phyloP scores from a whole-genome alignment of 1,139 yeast species.

The Pneumocystis carinii region DNA sequence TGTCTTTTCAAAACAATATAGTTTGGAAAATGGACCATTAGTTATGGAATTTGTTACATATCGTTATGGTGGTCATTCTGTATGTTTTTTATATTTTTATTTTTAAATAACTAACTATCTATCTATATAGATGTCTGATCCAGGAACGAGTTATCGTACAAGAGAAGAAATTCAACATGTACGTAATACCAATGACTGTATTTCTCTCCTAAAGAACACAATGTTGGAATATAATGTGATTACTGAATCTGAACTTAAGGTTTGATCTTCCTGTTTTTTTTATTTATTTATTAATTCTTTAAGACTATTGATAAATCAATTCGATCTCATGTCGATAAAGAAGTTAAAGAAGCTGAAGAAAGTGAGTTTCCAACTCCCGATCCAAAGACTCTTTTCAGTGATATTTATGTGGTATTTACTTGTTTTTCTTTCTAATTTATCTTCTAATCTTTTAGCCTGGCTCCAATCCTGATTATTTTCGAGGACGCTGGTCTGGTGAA shows the following conservation, averaged over 20 bases:
- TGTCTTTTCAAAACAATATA: slow-evolving; percentile 93
- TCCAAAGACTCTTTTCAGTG: slow-evolving; percentile 88
- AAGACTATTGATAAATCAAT: slow-evolving; percentile 86
- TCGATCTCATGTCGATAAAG: slow-evolving; percentile 87
- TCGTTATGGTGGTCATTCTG: slow-evolving; percentile 99
- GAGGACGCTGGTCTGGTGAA: slow-evolving; percentile 94
- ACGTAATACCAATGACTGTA: slow-evolving; percentile 97
- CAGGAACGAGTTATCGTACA: slow-evolving; percentile 30
- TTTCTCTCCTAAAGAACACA: slow-evolving; percentile 84
- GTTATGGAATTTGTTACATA: slow-evolving; percentile 94
- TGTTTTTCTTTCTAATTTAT: background rate
- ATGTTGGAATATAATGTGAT: slow-evolving; percentile 72
- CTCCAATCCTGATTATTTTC: slow-evolving; percentile 74
- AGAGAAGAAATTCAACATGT: slow-evolving; percentile 99
- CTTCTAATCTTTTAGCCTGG: slow-evolving; percentile 38
- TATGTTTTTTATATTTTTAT: slow-evolving; percentile 99
- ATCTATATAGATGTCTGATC: slow-evolving; percentile 7
- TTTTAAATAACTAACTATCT: slow-evolving; percentile 39
- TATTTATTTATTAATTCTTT: slow-evolving; percentile 18
- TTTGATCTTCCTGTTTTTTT: background rate
- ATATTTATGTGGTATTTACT: slow-evolving; percentile 53
- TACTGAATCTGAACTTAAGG: slow-evolving; percentile 69
- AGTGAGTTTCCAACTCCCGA: slow-evolving; percentile 92
- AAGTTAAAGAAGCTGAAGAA: slow-evolving; percentile 84
- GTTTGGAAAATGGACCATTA: slow-evolving; percentile 89